These are phyloP conservation scores for Ganoderma multipileum DNA, from an alignment of 1,284 basidiomycete species.

Conservation along the genomic window DNA sequence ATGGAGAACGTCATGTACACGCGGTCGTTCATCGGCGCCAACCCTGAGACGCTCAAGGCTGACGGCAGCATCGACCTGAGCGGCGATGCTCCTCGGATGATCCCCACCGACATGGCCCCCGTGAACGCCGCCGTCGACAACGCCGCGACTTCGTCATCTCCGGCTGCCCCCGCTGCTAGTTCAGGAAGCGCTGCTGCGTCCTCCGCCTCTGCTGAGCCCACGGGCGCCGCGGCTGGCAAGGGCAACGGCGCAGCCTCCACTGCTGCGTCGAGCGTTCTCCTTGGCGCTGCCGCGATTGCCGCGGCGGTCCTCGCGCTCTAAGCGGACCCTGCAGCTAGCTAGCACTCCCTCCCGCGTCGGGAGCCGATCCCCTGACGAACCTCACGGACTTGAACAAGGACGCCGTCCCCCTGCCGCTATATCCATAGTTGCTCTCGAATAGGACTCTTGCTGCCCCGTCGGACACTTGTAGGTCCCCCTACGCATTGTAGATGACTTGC, in stretches of 20 bases:
- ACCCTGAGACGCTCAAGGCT: constrained; percentile 58
- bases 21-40: constrained; percentile 65
- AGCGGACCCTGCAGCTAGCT: constrained; percentile 29
- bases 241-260: constrained; percentile 57
- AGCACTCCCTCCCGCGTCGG: background rate
- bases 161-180: constrained; percentile 37
- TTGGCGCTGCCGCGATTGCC: constrained; percentile 56
- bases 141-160: constrained; percentile 31
- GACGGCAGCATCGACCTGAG: constrained; percentile 63
- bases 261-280: constrained; percentile 55
- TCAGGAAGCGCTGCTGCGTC: constrained; percentile 38
- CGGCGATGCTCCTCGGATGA: constrained; percentile 55
- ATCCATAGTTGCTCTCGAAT: constrained; percentile 22
- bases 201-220: constrained; percentile 33
- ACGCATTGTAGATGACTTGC: constrained; percentile 29
- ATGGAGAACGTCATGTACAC: constrained; percentile 48
- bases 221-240: constrained; percentile 21
- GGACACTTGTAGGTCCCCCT: constrained; percentile 28
- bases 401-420: constrained; percentile 15
- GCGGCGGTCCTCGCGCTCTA: constrained; percentile 66
- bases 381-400: constrained; percentile 22
- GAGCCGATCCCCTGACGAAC: constrained; percentile 18
- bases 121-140: constrained; percentile 42
- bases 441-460: constrained; percentile 9
- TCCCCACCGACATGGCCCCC: constrained; percentile 61